Percentiles rank a stretch among this genome's conserved stretches.
Evolutionary conservation across 805 yeast genomes (phyloP).

Genomic region (Metschnikowia sp.): DNA sequence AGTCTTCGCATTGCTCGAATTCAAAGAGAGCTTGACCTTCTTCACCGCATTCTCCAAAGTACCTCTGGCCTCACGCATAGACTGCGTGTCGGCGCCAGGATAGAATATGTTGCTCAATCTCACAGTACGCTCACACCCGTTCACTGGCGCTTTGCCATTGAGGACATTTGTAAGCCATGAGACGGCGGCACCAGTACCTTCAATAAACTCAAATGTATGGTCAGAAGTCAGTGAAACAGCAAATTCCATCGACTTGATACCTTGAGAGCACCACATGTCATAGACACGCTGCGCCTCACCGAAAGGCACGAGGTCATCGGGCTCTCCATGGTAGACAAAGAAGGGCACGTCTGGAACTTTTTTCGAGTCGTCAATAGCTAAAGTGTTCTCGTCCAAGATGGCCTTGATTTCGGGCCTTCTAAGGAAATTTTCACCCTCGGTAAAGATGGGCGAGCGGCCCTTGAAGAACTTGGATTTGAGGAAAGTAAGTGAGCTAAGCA

Average conservation of each 20-base stretch:
- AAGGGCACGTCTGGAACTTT: constrained; percentile 23
- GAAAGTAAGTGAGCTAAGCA: constrained; percentile 4
- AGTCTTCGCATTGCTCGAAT: too few relatives aligned
- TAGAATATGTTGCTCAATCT: constrained; percentile 12
- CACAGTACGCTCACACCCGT: constrained; percentile 10
- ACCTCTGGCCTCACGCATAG: too few relatives aligned
- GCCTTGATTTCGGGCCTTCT: constrained; percentile 1
- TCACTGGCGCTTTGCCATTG: constrained; percentile 6
- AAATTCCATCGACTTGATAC: constrained; percentile 28
- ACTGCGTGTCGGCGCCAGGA: constrained; percentile 11
- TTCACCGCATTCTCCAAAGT: too few relatives aligned
- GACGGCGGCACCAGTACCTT: constrained; percentile 14
- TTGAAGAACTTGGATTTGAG: too few relatives aligned
- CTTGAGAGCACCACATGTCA: constrained; percentile 28
- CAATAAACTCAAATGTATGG: constrained; percentile 22
- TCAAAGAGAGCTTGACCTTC: too few relatives aligned
- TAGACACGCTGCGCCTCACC: constrained; percentile 18
- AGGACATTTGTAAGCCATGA: too few relatives aligned
- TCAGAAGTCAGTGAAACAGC: constrained; percentile 24
- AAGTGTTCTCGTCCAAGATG: constrained; percentile 3
- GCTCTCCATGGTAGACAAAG: too few relatives aligned
- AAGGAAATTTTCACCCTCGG: constrained; percentile 6
- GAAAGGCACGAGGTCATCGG: constrained; percentile 26
- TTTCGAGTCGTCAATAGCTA: not conserved
- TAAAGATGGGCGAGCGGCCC: too few relatives aligned